A percentile compares a stretch with the other conserved stretches of the same genome.
Evolutionary conservation across 805 yeast species (phyloP).

Genomic region (Myxozyma vanderwaltii): DNA sequence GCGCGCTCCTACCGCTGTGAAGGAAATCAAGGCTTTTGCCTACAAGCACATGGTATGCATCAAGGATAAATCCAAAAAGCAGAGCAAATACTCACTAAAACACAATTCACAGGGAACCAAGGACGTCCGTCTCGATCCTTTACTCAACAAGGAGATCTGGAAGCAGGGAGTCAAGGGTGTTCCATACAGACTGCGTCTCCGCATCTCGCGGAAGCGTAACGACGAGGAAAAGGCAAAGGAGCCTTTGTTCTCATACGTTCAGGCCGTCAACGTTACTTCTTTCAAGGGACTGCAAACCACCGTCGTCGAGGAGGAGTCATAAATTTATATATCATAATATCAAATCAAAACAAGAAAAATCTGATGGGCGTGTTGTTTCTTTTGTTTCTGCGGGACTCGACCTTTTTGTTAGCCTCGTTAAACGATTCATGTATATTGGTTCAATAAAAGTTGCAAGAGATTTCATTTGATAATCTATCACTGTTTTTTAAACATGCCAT

Average conservation of each 20-base stretch:
- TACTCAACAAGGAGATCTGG: conserved; percentile 98
- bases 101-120: conserved; percentile 64
- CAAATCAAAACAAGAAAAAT: too few relatives aligned
- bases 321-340: neutral
- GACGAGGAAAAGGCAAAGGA: conserved; percentile 99
- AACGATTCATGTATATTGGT: conserved; percentile 7
- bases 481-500: neutral
- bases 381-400: neutral
- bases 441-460: conserved; percentile 13
- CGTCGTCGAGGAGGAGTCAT: conserved; percentile 80
- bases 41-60: conserved; percentile 79
- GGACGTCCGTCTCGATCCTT: conserved; percentile 99
- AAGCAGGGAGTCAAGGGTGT: conserved; percentile 99
- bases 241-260: conserved; percentile 96
- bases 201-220: conserved; percentile 99
- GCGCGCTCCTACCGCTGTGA: conserved; percentile 99
- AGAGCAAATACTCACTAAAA: neutral
- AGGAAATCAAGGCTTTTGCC: conserved; percentile 98
- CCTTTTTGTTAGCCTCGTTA: neutral
- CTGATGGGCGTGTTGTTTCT: neutral
- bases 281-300: conserved; percentile 97
- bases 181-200: conserved; percentile 96
- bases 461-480: neutral
- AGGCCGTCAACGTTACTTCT: conserved; percentile 91
- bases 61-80: neutral